These are phyloP conservation scores for Flaveria brownii DNA, from an alignment of 129 eudicot genomes.

Conservation along the genomic window DNA sequence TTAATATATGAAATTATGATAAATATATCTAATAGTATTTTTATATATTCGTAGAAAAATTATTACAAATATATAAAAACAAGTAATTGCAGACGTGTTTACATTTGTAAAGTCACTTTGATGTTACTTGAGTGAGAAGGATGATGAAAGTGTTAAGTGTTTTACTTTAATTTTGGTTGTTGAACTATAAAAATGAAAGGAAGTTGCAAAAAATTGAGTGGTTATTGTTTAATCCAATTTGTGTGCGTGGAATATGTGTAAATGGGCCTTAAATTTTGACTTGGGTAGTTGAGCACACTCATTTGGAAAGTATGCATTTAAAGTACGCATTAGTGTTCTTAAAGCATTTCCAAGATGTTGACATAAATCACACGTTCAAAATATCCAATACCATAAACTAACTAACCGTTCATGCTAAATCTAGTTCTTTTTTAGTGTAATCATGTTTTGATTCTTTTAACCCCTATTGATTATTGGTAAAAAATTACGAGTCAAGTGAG, in stretches of 20 bases:
- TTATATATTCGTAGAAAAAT: too few species aligned
- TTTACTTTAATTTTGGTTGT: neutral
- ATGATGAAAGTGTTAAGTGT: conserved; percentile 1
- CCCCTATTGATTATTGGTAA: neutral
- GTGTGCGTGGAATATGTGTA: neutral
- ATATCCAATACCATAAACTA: conserved; percentile 22
- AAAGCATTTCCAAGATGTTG: conserved; percentile 23
- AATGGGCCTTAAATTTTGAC: conserved; percentile 6
- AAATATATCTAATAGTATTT: too few species aligned
- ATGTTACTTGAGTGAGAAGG: neutral
- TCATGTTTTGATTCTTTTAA: neutral
- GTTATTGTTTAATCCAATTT: conserved; percentile 1
- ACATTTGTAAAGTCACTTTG: neutral
- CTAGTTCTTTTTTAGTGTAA: neutral
- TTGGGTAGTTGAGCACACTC: conserved; percentile 38
- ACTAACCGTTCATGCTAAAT: conserved; percentile 6
- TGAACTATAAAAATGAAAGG: neutral
- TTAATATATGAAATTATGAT: too few species aligned
- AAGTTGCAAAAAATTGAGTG: neutral
- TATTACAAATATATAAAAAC: too few species aligned
- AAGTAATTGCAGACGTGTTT: too few species aligned
- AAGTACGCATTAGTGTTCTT: conserved; percentile 31
- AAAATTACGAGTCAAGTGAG: neutral
- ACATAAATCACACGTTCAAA: conserved; percentile 20
- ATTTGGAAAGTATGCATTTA: conserved; percentile 27